phyloP scores from a whole-genome alignment of 495 filamentous ascomycete genomes.

The Saxophila tyrrhenica region DNA sequence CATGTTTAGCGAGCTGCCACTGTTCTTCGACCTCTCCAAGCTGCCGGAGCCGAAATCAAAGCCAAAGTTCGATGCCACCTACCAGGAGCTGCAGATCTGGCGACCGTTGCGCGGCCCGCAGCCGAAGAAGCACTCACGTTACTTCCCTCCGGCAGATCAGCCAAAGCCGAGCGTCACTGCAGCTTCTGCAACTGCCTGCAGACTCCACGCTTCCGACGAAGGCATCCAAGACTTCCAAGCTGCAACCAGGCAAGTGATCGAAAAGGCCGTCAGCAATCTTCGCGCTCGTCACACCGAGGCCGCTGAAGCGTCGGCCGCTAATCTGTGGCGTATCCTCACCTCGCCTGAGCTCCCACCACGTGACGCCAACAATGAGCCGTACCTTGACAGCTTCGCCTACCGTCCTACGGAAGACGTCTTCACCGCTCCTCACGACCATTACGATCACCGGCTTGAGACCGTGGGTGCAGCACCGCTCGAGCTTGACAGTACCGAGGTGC shows the following conservation, averaged over 20 bases:
- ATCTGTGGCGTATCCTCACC: slow-evolving; percentile 14
- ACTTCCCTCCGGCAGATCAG: slow-evolving; percentile 18
- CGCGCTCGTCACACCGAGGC: not conserved
- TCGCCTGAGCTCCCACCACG: not conserved
- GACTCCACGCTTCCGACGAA: slow-evolving; percentile 4
- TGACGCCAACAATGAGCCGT: not conserved
- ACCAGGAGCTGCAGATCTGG: slow-evolving; percentile 10
- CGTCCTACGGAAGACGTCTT: not conserved
- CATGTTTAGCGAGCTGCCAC: slow-evolving; percentile 1
- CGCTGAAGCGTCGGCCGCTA: slow-evolving; percentile 3
- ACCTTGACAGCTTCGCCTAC: slow-evolving; percentile 4
- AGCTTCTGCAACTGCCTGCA: slow-evolving; percentile 10
- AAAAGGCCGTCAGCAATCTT: not conserved
- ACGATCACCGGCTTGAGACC: slow-evolving; percentile 2
- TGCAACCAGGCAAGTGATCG: not conserved
- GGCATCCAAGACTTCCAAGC: not conserved
- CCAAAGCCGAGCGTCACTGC: slow-evolving; percentile 6
- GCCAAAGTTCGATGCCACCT: not conserved
- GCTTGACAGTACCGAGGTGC: slow-evolving; percentile 13
- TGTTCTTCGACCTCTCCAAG: slow-evolving; percentile 12
- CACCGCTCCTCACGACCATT: not conserved
- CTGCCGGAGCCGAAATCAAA: slow-evolving; percentile 7
- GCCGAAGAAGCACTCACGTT: slow-evolving; percentile 23
- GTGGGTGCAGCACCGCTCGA: slow-evolving; percentile 3
- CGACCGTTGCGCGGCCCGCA: slow-evolving; percentile 5